These are phyloP conservation scores for Vitis amurensis DNA, from an alignment of 164 flowering plant species.

Conservation along the genomic window DNA sequence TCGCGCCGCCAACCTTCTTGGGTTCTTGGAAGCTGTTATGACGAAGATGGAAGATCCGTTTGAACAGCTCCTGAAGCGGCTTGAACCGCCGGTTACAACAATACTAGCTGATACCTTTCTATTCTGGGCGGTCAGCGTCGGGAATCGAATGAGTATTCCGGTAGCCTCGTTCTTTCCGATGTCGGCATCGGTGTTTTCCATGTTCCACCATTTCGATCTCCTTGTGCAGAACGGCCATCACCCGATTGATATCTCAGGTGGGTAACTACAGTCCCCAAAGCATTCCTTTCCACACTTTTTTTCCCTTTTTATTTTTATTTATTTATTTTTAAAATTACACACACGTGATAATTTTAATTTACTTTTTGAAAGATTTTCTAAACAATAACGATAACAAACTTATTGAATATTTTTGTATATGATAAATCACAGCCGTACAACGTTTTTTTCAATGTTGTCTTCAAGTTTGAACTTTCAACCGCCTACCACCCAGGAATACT, in stretches of 20 bases:
- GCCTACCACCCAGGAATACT: no score
- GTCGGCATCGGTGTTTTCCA: constrained; percentile 19
- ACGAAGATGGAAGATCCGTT: constrained; percentile 42
- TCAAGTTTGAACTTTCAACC: no score
- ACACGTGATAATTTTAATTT: no score
- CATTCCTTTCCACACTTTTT: neutral
- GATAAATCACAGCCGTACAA: neutral
- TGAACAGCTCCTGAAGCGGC: constrained; percentile 35
- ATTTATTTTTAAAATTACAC: no score
- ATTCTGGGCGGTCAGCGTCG: constrained; percentile 23
- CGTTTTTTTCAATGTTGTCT: no score
- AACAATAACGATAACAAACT: no score
- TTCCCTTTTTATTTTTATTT: no score
- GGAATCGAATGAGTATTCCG: constrained; percentile 25
- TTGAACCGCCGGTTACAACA: constrained; percentile 22
- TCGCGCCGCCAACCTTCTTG: constrained; percentile 28
- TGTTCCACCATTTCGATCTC: constrained; percentile 12
- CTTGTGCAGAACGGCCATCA: constrained; percentile 7
- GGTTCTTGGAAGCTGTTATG: constrained; percentile 24
- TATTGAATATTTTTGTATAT: no score
- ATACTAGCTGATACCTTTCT: constrained; percentile 32
- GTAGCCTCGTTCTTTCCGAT: constrained; percentile 18
- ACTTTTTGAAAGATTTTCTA: no score
- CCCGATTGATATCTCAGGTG: constrained; percentile 13
- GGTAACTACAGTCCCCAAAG: neutral